Conservation (phyloP, 2,329 filamentous ascomycete genomes). For the Didymella exigua region DNA sequence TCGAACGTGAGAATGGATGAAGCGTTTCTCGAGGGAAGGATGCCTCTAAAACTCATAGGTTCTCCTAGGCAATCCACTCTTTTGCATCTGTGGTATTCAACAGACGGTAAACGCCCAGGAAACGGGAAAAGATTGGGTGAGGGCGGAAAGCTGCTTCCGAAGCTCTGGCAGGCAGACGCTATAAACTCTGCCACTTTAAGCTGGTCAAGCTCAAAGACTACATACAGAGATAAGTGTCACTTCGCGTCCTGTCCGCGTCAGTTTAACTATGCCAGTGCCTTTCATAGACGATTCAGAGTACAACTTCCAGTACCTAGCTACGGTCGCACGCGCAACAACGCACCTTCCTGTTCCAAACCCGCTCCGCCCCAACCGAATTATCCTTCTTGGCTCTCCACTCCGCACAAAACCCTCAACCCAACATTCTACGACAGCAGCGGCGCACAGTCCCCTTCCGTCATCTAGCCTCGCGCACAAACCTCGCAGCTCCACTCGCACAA, state of each 20-base stretch:
- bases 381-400: slow-evolving; percentile 7
- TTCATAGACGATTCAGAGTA: too few relatives aligned
- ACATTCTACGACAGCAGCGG: background rate
- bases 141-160: background rate
- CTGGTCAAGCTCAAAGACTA: background rate
- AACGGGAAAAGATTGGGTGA: background rate
- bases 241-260: background rate
- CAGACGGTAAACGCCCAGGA: background rate
- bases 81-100: background rate
- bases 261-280: background rate
- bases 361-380: background rate
- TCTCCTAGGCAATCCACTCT: background rate
- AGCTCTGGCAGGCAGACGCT: background rate
- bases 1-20: background rate
- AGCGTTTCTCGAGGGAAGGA: background rate
- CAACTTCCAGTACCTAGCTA: background rate
- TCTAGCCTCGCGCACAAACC: slow-evolving; percentile 12
- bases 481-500: slow-evolving; percentile 11
- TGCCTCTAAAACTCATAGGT: background rate
- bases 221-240: background rate
- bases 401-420: slow-evolving; percentile 13
- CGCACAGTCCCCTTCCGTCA: background rate
- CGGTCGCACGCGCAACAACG: background rate
- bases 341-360: background rate
- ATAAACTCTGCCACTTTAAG: background rate